These are phyloP conservation scores for Xylaria longipes DNA, from an alignment of 495 filamentous ascomycete genomes.

Conservation along the genomic window DNA sequence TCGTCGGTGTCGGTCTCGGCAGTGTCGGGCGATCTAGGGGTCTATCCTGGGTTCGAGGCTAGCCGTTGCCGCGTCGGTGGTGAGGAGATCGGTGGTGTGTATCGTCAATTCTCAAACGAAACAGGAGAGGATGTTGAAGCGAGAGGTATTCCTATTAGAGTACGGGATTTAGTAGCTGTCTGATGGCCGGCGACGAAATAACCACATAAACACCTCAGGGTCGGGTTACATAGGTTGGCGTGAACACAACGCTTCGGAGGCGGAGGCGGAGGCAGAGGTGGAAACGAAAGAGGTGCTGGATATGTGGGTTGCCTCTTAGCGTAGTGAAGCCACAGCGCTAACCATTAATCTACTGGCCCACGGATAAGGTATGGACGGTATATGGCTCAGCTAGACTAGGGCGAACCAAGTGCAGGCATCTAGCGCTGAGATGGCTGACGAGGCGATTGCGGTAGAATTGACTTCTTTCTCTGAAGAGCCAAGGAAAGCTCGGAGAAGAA, in stretches of 20 bases:
- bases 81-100: slow-evolving; percentile 15
- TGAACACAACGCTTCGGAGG: neutral
- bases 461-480: neutral
- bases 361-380: slow-evolving; percentile 4
- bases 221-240: slow-evolving; percentile 11
- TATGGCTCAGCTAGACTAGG: neutral
- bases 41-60: neutral
- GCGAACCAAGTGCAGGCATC: neutral
- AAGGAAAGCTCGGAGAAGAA: neutral
- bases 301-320: slow-evolving; percentile 23
- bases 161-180: neutral
- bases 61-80: neutral
- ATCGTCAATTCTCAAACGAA: slow-evolving; percentile 19
- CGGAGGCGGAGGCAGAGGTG: slow-evolving; percentile 13
- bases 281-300: slow-evolving; percentile 7
- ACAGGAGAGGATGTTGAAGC: neutral
- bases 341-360: slow-evolving; percentile 15
- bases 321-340: slow-evolving; percentile 27
- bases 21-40: neutral
- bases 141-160: neutral
- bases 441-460: neutral
- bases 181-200: neutral
- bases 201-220: neutral
- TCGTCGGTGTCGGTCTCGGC: slow-evolving; percentile 3
- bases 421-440: neutral